These are phyloP conservation scores for Trichoderma parareesei DNA, from an alignment of 495 filamentous ascomycete species.

Conservation along the genomic window DNA sequence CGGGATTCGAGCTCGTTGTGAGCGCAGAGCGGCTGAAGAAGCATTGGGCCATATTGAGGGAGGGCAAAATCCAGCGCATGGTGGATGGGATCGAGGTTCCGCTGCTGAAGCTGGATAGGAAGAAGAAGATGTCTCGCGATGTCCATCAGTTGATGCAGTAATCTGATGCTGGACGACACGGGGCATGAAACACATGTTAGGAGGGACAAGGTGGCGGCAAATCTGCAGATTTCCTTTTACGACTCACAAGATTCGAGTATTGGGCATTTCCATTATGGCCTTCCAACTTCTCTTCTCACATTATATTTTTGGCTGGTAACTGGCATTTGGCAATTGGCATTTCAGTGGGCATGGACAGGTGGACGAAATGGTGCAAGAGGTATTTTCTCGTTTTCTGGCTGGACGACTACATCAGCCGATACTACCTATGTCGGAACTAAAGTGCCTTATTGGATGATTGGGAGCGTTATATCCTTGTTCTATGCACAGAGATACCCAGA, in stretches of 20 bases:
- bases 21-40: conserved; percentile 51
- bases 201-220: not conserved
- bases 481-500: no score
- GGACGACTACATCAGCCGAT: no score
- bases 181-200: not conserved
- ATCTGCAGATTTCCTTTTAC: not conserved
- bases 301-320: no score
- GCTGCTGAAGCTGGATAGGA: conserved; percentile 28
- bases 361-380: no score
- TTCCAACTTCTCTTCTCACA: no score
- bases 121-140: not conserved
- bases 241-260: no score
- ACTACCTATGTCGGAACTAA: no score
- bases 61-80: conserved; percentile 23
- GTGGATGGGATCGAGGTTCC: conserved; percentile 22
- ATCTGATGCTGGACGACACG: not conserved
- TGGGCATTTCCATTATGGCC: no score
- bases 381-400: not conserved
- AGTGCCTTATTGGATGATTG: no score
- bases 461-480: no score
- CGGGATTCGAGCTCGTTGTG: conserved; percentile 72
- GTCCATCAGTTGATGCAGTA: not conserved
- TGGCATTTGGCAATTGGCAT: no score
- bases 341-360: no score
- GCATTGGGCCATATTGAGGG: conserved; percentile 43